phyloP scores from a whole-genome alignment of 352 stramenopile genomes.

The Phytophthora sp. region DNA sequence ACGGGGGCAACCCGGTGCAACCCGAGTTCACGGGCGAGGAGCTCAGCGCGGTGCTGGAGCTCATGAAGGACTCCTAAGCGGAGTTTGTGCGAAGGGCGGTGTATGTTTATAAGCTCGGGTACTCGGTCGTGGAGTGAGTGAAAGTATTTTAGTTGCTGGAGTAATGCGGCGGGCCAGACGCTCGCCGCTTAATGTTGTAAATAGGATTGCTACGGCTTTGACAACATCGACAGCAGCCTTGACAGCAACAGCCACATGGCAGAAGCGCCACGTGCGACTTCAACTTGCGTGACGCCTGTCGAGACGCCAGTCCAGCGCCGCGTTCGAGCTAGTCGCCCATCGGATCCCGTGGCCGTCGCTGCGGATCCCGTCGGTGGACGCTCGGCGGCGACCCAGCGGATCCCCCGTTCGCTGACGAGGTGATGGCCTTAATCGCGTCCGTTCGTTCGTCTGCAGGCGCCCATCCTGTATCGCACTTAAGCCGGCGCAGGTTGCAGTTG shows the following conservation, averaged over 20 bases:
- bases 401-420: too few relatives aligned
- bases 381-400: too few relatives aligned
- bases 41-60: slow-evolving; percentile 53
- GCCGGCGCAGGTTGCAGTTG: neutral
- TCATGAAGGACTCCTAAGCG: slow-evolving; percentile 51
- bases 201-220: slow-evolving; percentile 32
- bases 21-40: slow-evolving; percentile 56
- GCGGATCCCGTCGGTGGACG: too few relatives aligned
- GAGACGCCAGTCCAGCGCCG: neutral
- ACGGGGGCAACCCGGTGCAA: slow-evolving; percentile 26
- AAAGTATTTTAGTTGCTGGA: slow-evolving; percentile 32
- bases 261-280: slow-evolving; percentile 16
- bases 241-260: neutral
- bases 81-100: neutral
- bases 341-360: neutral
- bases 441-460: neutral
- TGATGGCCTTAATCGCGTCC: neutral
- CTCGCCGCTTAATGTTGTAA: slow-evolving; percentile 33
- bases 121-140: slow-evolving; percentile 1
- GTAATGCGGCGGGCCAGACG: slow-evolving; percentile 2
- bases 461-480: neutral
- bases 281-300: slow-evolving; percentile 1
- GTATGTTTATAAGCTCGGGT: slow-evolving; percentile 34
- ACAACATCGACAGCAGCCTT: neutral
- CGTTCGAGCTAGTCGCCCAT: too few relatives aligned